Conservation (phyloP, 2,329 filamentous ascomycete genomes). For the Paracamarosporium sp. region DNA sequence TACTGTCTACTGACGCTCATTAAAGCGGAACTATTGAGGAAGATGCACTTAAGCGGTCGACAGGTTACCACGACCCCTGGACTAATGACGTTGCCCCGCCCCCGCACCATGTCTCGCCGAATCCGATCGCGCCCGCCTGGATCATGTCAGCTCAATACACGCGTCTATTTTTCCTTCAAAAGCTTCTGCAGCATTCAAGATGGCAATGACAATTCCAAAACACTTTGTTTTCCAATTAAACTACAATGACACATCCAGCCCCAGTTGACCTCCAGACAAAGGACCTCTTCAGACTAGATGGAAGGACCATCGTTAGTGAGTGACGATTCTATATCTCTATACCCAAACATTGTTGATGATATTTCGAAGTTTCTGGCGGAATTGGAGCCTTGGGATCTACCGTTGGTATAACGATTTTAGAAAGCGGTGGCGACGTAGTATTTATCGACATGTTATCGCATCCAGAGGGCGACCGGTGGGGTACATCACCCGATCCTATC, state of each 20-base stretch:
- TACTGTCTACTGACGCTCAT: too few species aligned
- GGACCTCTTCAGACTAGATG: conserved; percentile 31
- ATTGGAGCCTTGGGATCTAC: conserved; percentile 31
- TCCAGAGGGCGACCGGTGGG: conserved; percentile 13
- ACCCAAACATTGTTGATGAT: not conserved
- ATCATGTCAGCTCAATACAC: not conserved
- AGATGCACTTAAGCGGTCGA: not conserved
- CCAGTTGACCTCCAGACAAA: conserved; percentile 23
- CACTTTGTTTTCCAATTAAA: not conserved
- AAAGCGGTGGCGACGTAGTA: conserved; percentile 34
- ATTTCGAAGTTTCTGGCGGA: conserved; percentile 32
- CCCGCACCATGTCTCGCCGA: not conserved
- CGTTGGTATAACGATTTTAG: conserved; percentile 30
- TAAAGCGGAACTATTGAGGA: too few species aligned
- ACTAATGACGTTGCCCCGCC: not conserved
- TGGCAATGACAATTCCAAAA: not conserved
- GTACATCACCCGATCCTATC: conserved; percentile 1
- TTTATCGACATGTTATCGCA: conserved; percentile 22
- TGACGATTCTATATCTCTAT: not conserved
- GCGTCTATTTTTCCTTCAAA: not conserved
- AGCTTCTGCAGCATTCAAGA: not conserved
- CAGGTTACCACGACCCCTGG: not conserved
- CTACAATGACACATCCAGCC: conserved; percentile 22
- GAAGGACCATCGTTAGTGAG: conserved; percentile 29
- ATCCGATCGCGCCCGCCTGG: not conserved